A percentile compares a stretch with the other conserved stretches of the same genome.
Conservation (phyloP, 73 alveolate species). For the Breviolum minutum region DNA sequence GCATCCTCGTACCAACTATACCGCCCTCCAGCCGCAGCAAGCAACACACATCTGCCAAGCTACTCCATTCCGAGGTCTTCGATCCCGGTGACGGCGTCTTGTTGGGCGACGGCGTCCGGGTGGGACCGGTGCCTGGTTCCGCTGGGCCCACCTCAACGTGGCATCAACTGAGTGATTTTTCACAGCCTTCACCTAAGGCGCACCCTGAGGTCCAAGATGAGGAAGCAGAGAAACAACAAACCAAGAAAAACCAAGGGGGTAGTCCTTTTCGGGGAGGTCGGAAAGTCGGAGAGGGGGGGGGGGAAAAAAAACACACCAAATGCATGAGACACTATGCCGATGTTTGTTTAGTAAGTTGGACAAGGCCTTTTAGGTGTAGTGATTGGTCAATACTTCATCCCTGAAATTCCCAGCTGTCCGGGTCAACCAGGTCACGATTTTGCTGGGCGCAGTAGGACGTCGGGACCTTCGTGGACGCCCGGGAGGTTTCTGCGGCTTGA, state of each 20-base stretch:
- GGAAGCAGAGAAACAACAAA: too few species aligned
- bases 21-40: background rate
- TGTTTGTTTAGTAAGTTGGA: too few species aligned
- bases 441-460: constrained; percentile 9
- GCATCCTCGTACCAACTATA: too few species aligned
- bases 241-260: too few species aligned
- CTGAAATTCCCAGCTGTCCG: too few species aligned
- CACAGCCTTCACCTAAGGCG: background rate
- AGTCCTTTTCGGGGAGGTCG: too few species aligned
- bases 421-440: too few species aligned
- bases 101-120: constrained; percentile 37
- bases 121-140: background rate
- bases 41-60: background rate
- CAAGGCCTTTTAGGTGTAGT: too few species aligned
- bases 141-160: background rate
- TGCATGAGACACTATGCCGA: too few species aligned
- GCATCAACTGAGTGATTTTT: background rate
- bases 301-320: too few species aligned
- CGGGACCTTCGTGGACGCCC: background rate
- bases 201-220: background rate
- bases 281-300: too few species aligned
- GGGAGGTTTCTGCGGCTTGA: background rate
- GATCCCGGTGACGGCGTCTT: constrained; percentile 25
- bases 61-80: constrained; percentile 6
- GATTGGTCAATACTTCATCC: too few species aligned